Evolutionary conservation across 1,284 basidiomycete genomes (phyloP).

Genomic region (Puccinia coronata): DNA sequence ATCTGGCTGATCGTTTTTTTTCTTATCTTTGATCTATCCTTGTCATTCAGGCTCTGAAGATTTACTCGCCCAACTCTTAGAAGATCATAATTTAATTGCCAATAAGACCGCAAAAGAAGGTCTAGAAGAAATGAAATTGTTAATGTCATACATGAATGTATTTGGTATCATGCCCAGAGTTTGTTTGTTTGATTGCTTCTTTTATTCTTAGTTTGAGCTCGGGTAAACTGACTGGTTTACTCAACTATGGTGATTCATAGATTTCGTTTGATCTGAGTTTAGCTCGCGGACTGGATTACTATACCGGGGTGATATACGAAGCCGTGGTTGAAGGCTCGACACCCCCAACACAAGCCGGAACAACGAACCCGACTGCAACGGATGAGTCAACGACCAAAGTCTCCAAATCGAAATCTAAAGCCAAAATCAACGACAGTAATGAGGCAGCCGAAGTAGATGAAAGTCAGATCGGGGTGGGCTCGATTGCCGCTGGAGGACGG

Average conservation of each 20-base stretch:
- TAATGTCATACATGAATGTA: conserved; percentile 80
- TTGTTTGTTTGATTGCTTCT: conserved; percentile 50
- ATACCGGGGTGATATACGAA: conserved; percentile 98
- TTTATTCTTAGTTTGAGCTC: neutral
- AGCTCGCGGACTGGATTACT: conserved; percentile 95
- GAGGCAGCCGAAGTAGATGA: conserved; percentile 91
- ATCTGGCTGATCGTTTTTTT: neutral
- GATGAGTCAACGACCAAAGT: conserved; percentile 62
- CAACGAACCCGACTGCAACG: conserved; percentile 63
- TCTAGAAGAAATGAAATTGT: conserved; percentile 81
- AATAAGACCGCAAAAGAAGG: conserved; percentile 80
- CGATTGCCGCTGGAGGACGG: conserved; percentile 93
- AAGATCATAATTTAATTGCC: conserved; percentile 69
- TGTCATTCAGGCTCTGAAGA: conserved; percentile 68
- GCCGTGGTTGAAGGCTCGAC: conserved; percentile 90
- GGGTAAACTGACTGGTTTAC: neutral
- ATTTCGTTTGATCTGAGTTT: conserved; percentile 95
- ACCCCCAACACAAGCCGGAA: conserved; percentile 64
- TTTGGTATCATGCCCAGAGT: conserved; percentile 80
- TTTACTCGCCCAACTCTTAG: conserved; percentile 73
- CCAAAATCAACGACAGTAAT: conserved; percentile 63
- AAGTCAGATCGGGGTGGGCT: conserved; percentile 88
- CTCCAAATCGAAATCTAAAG: conserved; percentile 58
- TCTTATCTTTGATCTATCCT: neutral
- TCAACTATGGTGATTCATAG: conserved; percentile 59